These are phyloP conservation scores for Penicillium daleae DNA, from an alignment of 495 filamentous ascomycete species.

Conservation along the genomic window DNA sequence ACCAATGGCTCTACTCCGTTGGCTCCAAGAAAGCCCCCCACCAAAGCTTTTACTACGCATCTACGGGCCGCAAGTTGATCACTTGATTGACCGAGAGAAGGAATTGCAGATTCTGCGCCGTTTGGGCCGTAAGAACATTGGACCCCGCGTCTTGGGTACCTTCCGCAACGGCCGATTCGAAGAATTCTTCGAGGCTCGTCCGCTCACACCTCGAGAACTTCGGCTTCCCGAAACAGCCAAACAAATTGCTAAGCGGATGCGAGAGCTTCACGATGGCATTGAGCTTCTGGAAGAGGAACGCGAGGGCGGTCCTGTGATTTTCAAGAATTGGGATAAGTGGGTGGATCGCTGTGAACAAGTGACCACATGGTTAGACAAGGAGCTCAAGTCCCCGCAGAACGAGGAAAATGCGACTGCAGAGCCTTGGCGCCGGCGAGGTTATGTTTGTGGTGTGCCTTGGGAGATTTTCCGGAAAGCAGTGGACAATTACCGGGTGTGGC, in stretches of 20 bases:
- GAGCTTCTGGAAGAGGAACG: constrained; percentile 79
- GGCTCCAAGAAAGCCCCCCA: constrained; percentile 53
- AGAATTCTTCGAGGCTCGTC: constrained; percentile 81
- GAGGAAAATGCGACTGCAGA: constrained; percentile 41
- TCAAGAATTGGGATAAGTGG: constrained; percentile 97
- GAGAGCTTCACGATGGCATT: constrained; percentile 93
- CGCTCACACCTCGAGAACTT: constrained; percentile 77
- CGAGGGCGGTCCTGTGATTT: constrained; percentile 77
- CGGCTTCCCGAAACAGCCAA: constrained; percentile 80
- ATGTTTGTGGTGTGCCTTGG: constrained; percentile 88
- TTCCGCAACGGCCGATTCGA: constrained; percentile 98
- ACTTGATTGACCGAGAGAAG: constrained; percentile 90
- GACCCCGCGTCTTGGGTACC: constrained; percentile 88
- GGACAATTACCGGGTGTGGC: constrained; percentile 74
- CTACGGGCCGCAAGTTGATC: constrained; percentile 94
- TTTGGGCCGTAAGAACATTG: constrained; percentile 88
- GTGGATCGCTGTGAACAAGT: constrained; percentile 76
- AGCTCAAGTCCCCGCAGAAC: constrained; percentile 55
- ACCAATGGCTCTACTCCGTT: constrained; percentile 41
- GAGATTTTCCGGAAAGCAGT: constrained; percentile 72
- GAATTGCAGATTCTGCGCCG: constrained; percentile 87
- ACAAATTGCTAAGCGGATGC: constrained; percentile 98
- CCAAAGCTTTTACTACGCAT: constrained; percentile 87
- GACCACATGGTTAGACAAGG: constrained; percentile 73
- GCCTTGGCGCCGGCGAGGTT: constrained; percentile 68